Base-by-base conservation (phyloP, 2,329 filamentous ascomycete species). In the Scytalidium lignicola region DNA sequence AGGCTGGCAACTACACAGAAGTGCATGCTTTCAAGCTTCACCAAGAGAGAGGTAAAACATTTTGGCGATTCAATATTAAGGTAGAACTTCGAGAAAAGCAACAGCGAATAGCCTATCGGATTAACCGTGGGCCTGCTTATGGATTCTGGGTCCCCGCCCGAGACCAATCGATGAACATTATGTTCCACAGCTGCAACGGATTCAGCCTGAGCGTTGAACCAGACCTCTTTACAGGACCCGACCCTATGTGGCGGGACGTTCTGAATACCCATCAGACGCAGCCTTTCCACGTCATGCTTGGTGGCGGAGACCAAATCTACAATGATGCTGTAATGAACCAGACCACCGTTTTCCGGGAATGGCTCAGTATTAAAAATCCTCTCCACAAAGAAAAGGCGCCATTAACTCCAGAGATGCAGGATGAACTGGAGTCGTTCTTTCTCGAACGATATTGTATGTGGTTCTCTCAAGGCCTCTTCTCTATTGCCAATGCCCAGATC, bases 111-210 rank as follows among this genome's bases (percentile, higher is more conserved):
- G 92, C 91, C 0, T 99, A 99, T 68, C 88, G 91, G 47, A 95
- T 99, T 72, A 99, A 99, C 63, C 79, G 85, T 43, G 92, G 93
- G 0, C 91, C 92, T 5, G 82, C 89, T 2, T 83, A 88, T 46
- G 89, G 86, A 1, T 99, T 99, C 66, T 99, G 93, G 92, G 90
- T 99, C 1, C 93, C 95, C 4, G 86, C 86, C 26, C 80, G 77
- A 44, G 86, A 83, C 15, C 79, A 95, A 65, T 81, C 87, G 2
- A 99, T 99, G 93, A 96, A 97, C 70, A 88, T 96, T 65, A 96
- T 97, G 90, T 99, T 96, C 71, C 82, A 97, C 71, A 96, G 88
- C 65, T 96, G 93, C 73, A 99, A 99, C 65, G 93, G 95, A 2
- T 99, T 99, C 73, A 92, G 89, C 59, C 67, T 86, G 46, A 86